These are phyloP conservation scores for Chalciporus chontae DNA, from an alignment of 768 basidiomycete species.

Conservation along the genomic window DNA sequence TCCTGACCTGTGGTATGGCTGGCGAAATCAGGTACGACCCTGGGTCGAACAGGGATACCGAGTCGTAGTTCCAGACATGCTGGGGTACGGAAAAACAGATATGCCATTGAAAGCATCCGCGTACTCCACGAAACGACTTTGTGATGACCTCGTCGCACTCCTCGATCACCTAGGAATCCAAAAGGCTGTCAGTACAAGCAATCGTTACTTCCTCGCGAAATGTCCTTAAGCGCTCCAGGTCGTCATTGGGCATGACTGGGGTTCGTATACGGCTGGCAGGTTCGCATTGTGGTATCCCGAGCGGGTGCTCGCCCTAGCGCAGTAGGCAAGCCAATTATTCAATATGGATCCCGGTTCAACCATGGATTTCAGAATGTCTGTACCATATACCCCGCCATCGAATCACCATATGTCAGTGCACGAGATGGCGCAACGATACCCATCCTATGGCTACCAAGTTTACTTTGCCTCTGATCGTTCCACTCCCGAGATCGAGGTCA, in stretches of 20 bases:
- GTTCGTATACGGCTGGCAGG: constrained; percentile 56
- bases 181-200: constrained; percentile 46
- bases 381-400: constrained; percentile 64
- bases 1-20: constrained; percentile 72
- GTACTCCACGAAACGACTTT: constrained; percentile 59
- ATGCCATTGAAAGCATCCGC: constrained; percentile 52
- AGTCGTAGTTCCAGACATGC: constrained; percentile 49
- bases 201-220: neutral
- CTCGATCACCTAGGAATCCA: constrained; percentile 52
- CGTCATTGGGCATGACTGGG: constrained; percentile 83
- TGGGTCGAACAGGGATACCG: constrained; percentile 63
- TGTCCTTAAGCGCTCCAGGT: constrained; percentile 36
- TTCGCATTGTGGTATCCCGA: constrained; percentile 74
- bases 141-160: constrained; percentile 61
- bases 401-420: constrained; percentile 46
- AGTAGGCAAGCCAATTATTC: constrained; percentile 41
- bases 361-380: constrained; percentile 47
- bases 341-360: neutral
- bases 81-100: constrained; percentile 64
- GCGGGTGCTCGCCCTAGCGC: constrained; percentile 52
- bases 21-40: constrained; percentile 69
- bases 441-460: constrained; percentile 64
- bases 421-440: constrained; percentile 47
- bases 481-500: constrained; percentile 51
- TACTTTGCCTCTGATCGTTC: constrained; percentile 57